A percentile compares a stretch with the other conserved stretches of the same genome.
These are phyloP conservation scores for Xylogone sp. DNA, from an alignment of 2,329 filamentous ascomycete species.

Conservation along the genomic window DNA sequence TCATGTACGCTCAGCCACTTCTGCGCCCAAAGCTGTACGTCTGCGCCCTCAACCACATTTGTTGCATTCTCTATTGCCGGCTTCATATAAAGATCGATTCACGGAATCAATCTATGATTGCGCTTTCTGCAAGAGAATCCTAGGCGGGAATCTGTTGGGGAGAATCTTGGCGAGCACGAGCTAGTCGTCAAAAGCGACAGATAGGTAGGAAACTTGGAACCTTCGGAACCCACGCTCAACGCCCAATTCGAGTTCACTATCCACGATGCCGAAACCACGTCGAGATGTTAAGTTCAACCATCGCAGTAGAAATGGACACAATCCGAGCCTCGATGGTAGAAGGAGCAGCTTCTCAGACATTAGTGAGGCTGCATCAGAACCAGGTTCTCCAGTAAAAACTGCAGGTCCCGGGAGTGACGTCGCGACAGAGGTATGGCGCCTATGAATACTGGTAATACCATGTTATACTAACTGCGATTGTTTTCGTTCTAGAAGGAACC, in stretches of 20 bases:
- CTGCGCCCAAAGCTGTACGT: neutral
- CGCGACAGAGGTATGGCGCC: constrained; percentile 33
- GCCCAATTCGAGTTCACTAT: constrained; percentile 3
- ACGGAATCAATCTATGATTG: neutral
- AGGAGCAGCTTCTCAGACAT: constrained; percentile 70
- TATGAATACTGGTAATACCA: neutral
- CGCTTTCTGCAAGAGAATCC: neutral
- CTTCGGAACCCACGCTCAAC: neutral
- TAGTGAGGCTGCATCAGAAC: constrained; percentile 53
- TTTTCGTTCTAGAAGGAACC: constrained; percentile 10
- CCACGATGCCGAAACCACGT: constrained; percentile 40
- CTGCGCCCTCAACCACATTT: neutral
- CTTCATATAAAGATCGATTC: neutral
- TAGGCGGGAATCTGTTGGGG: neutral
- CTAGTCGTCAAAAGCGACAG: neutral
- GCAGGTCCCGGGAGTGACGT: constrained; percentile 28
- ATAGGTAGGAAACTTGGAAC: constrained; percentile 2
- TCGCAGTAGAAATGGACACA: constrained; percentile 23
- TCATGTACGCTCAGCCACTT: neutral
- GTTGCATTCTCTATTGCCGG: neutral
- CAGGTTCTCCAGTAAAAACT: constrained; percentile 20
- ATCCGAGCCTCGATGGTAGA: constrained; percentile 33
- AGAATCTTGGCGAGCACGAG: neutral
- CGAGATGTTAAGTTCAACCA: constrained; percentile 50
- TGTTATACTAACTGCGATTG: constrained; percentile 18